phyloP scores from a whole-genome alignment of 192 early-diverging fungal genomes.

The Gaertneriomyces semiglobifer region DNA sequence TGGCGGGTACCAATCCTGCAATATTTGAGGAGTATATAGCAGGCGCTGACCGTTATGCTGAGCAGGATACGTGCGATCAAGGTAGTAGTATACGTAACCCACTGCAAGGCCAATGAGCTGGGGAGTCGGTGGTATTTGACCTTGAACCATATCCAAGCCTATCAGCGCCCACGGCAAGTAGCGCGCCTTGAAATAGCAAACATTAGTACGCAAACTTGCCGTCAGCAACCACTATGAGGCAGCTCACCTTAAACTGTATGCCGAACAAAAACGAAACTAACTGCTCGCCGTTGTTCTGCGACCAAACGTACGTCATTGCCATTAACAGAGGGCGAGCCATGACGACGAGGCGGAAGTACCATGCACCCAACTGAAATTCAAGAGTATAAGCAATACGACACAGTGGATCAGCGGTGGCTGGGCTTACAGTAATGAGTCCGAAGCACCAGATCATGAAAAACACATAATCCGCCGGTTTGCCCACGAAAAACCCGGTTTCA shows the following conservation, averaged over 20 bases:
- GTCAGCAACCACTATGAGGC: background rate
- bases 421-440: constrained; percentile 43
- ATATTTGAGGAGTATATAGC: constrained; percentile 61
- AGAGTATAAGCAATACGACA: background rate
- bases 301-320: constrained; percentile 73
- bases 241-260: constrained; percentile 58
- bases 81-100: constrained; percentile 72
- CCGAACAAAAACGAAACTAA: constrained; percentile 73
- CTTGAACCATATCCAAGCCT: constrained; percentile 35
- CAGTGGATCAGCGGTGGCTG: constrained; percentile 2
- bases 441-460: constrained; percentile 69
- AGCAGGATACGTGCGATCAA: constrained; percentile 63
- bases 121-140: constrained; percentile 37
- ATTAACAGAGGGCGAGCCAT: constrained; percentile 56
- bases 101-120: constrained; percentile 66
- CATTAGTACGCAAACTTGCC: background rate
- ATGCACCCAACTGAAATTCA: constrained; percentile 22
- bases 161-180: constrained; percentile 77
- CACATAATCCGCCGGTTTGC: constrained; percentile 74
- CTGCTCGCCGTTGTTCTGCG: constrained; percentile 53
- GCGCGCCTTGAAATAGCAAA: constrained; percentile 42
- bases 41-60: constrained; percentile 57
- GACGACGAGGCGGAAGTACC: constrained; percentile 28
- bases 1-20: constrained; percentile 26
- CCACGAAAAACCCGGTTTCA: constrained; percentile 62